phyloP scores from a whole-genome alignment of 2,329 filamentous ascomycete genomes.

The Colletotrichum incanum region DNA sequence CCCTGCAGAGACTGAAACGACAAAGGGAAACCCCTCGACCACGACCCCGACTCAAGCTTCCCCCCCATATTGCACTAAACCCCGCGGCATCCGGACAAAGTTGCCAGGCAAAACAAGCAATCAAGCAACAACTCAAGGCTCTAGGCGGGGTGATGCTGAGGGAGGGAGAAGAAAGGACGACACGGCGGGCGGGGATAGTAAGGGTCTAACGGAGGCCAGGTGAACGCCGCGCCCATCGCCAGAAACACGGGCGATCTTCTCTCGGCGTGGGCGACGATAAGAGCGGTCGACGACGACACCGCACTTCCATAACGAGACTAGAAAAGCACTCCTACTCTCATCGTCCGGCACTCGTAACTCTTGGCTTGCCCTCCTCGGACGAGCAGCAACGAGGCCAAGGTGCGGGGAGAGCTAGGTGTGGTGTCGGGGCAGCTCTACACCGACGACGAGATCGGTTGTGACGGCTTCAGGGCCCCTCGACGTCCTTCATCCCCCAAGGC shows the following conservation, averaged over 20 bases:
- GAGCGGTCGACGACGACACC: conserved; percentile 9
- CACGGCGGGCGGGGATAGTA: conserved; percentile 17
- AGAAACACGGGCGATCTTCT: conserved; percentile 15
- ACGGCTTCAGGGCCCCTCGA: not conserved
- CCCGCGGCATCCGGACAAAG: conserved; percentile 21
- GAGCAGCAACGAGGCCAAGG: conserved; percentile 4
- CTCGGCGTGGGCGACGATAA: conserved; percentile 30
- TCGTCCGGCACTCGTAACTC: conserved; percentile 28
- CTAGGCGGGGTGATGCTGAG: not conserved
- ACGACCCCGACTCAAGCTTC: conserved; percentile 17
- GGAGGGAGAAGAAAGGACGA: not conserved
- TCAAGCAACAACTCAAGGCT: conserved; percentile 1
- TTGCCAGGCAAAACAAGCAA: not conserved
- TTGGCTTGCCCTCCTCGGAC: conserved; percentile 13
- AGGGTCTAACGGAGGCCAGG: conserved; percentile 26
- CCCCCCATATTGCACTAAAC: not conserved
- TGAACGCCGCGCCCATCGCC: conserved; percentile 9
- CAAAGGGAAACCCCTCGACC: conserved; percentile 9
- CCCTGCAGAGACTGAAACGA: conserved; percentile 40
- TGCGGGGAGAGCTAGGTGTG: conserved; percentile 7
- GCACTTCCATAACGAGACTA: conserved; percentile 23
- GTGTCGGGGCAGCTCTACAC: conserved; percentile 17
- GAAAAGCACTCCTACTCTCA: not conserved
- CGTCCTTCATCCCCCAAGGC: not conserved
- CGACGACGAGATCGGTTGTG: conserved; percentile 3